phyloP scores from a whole-genome alignment of 2,329 filamentous ascomycete species.

The Ceratocystis albifundus region DNA sequence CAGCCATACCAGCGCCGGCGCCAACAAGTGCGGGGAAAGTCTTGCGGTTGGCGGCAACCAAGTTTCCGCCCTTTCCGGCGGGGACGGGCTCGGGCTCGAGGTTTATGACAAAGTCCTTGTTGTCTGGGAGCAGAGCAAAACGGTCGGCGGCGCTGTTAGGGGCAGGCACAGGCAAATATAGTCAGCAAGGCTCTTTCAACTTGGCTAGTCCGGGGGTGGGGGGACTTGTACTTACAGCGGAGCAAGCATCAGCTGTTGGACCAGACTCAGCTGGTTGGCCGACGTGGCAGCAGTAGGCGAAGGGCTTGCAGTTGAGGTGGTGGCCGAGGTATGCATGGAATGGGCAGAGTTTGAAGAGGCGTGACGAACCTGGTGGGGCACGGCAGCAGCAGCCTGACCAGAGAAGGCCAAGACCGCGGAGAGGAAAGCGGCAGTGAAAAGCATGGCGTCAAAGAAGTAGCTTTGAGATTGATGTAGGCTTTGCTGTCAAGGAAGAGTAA shows the following conservation, averaged over 20 bases:
- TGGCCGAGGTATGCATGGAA: background rate
- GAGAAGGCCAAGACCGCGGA: constrained; percentile 34
- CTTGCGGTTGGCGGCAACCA: constrained; percentile 43
- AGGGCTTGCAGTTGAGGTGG: background rate
- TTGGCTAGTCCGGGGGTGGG: background rate
- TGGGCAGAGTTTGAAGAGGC: constrained; percentile 18
- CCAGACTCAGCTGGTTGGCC: constrained; percentile 24
- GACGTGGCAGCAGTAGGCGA: constrained; percentile 20
- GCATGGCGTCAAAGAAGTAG: constrained; percentile 28
- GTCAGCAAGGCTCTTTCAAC: background rate
- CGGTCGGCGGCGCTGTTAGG: constrained; percentile 31
- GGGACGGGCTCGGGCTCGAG: constrained; percentile 36
- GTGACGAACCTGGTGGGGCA: constrained; percentile 22
- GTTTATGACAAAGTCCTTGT: constrained; percentile 37
- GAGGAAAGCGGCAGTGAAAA: constrained; percentile 30
- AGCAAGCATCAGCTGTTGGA: constrained; percentile 27
- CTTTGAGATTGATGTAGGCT: constrained; percentile 24
- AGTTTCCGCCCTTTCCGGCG: constrained; percentile 34
- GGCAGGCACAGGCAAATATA: constrained; percentile 9
- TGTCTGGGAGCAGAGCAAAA: constrained; percentile 32
- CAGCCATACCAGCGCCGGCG: constrained; percentile 40
- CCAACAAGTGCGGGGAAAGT: constrained; percentile 46
- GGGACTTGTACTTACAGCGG: constrained; percentile 20
- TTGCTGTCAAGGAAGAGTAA: constrained; percentile 17
- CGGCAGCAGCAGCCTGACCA: constrained; percentile 29